Conservation (phyloP, 2,329 filamentous ascomycete species). For the Cercospora janseana region DNA sequence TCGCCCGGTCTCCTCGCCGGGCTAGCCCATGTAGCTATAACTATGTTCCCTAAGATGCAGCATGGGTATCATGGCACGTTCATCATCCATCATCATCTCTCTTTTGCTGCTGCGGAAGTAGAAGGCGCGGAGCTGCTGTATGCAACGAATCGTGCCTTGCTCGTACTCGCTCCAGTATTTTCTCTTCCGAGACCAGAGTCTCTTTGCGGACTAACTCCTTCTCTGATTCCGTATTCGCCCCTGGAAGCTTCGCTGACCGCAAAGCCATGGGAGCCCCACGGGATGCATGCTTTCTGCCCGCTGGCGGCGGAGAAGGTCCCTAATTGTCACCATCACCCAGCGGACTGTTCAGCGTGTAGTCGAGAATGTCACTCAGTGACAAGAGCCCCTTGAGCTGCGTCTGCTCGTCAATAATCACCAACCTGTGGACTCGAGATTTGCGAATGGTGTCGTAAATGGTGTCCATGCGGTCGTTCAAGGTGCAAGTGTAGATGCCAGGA, state of each 20-base stretch:
- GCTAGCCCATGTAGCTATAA: no score
- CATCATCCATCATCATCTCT: no score
- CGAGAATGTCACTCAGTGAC: slow-evolving; percentile 91
- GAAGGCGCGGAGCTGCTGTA: no score
- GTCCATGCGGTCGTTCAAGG: slow-evolving; percentile 83
- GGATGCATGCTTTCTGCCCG: not conserved
- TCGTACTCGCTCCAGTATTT: slow-evolving; percentile 4
- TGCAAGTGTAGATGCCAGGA: slow-evolving; percentile 94
- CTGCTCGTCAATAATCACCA: slow-evolving; percentile 90
- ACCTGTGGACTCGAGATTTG: slow-evolving; percentile 87
- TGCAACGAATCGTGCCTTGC: slow-evolving; percentile 4
- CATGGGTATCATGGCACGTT: no score
- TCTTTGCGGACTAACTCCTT: slow-evolving; percentile 4
- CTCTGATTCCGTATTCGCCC: not conserved
- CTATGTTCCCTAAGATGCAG: no score
- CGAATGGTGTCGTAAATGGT: slow-evolving; percentile 96
- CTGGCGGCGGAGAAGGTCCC: not conserved
- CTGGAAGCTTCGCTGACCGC: not conserved
- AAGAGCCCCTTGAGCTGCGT: slow-evolving; percentile 83
- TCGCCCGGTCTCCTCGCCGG: no score
- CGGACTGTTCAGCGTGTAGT: slow-evolving; percentile 69
- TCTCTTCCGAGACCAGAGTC: slow-evolving; percentile 2
- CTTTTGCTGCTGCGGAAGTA: no score
- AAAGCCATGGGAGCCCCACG: no score
- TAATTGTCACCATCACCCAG: slow-evolving; percentile 32